Evolutionary conservation across 2,329 filamentous ascomycete genomes (phyloP).

Genomic region (Trichoderma lentiforme): DNA sequence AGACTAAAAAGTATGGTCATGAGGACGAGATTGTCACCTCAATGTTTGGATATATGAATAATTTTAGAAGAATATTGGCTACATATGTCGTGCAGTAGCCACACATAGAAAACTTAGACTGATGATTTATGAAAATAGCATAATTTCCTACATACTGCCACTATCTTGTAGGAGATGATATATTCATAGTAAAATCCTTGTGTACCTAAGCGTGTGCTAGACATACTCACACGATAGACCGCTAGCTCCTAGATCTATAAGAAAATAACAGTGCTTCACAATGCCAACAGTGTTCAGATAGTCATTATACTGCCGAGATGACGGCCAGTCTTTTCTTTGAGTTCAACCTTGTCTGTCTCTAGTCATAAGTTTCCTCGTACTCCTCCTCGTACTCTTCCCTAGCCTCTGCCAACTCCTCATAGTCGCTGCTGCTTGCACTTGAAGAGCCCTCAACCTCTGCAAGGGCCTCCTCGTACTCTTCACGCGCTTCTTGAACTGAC

Average conservation of each 20-base stretch:
- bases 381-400: conserved; percentile 34
- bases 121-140: not conserved
- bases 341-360: not conserved
- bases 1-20: not conserved
- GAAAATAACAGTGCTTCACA: not conserved
- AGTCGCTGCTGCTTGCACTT: conserved; percentile 42
- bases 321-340: not conserved
- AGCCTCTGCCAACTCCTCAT: conserved; percentile 50
- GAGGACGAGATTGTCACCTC: not conserved
- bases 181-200: not conserved
- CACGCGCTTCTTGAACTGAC: conserved; percentile 41
- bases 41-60: not conserved
- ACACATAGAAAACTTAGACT: not conserved
- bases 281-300: not conserved
- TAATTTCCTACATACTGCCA: not conserved
- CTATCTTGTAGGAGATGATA: not conserved
- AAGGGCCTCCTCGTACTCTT: conserved; percentile 43
- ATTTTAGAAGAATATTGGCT: not conserved
- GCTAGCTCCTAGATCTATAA: not conserved
- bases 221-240: not conserved
- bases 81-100: not conserved
- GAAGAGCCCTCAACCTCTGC: conserved; percentile 41
- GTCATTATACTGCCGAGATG: not conserved
- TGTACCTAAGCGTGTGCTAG: not conserved
- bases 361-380: conserved; percentile 44